A percentile compares a stretch with the other conserved stretches of the same genome.
Conservation (phyloP, 768 basidiomycete genomes). For the Agaricus subrufescens region DNA sequence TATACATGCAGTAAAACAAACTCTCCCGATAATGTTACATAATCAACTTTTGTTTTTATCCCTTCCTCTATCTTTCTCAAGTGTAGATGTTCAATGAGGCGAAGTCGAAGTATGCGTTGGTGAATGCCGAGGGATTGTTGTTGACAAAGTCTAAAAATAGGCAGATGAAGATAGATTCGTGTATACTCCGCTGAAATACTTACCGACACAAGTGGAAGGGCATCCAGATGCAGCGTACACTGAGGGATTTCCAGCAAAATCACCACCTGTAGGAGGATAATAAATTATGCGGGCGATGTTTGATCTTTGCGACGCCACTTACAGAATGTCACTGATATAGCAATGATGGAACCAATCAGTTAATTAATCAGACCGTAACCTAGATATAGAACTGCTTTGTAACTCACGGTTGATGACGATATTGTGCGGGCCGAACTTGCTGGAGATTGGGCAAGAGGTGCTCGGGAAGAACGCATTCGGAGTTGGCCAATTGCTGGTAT, state of each 20-base stretch:
- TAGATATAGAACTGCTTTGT: neutral
- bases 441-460: constrained; percentile 49
- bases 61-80: constrained; percentile 7
- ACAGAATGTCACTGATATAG: constrained; percentile 54
- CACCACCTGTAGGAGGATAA: constrained; percentile 36
- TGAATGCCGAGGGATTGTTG: constrained; percentile 63
- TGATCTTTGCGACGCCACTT: constrained; percentile 15
- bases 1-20: too few relatives aligned
- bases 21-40: too few relatives aligned
- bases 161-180: neutral
- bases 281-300: neutral
- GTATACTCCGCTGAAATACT: constrained; percentile 16
- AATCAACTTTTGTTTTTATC: neutral
- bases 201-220: constrained; percentile 48
- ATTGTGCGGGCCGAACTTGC: constrained; percentile 51
- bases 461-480: constrained; percentile 61
- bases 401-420: constrained; percentile 58
- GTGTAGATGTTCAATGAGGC: constrained; percentile 44
- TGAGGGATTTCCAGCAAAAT: constrained; percentile 44
- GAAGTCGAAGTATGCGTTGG: constrained; percentile 69
- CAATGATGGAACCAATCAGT: neutral
- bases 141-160: constrained; percentile 49
- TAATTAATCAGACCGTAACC: neutral
- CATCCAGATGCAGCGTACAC: constrained; percentile 45
- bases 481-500: constrained; percentile 54